Conservation (phyloP, 2,329 filamentous ascomycete species). For the Fusarium nisikadoi region DNA sequence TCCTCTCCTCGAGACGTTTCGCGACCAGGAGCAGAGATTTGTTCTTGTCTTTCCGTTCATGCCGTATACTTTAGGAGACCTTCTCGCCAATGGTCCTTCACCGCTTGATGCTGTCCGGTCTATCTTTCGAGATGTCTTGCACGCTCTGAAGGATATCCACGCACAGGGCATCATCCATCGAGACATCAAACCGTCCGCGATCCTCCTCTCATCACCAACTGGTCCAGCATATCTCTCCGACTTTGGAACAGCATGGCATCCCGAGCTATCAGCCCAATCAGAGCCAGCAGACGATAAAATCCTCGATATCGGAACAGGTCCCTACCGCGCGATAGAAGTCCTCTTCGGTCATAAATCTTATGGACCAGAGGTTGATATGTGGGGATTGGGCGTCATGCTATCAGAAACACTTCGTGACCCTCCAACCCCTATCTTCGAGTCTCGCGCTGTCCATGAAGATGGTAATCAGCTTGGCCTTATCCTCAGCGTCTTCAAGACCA, state of each 20-base stretch:
- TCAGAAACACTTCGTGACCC: constrained; percentile 74
- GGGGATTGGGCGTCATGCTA: constrained; percentile 86
- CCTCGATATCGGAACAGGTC: constrained; percentile 91
- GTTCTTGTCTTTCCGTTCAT: constrained; percentile 89
- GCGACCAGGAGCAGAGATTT: constrained; percentile 75
- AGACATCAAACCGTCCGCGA: constrained; percentile 92
- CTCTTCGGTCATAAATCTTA: constrained; percentile 87
- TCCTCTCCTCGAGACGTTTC: constrained; percentile 77
- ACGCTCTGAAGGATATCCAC: constrained; percentile 78
- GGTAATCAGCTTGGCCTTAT: constrained; percentile 93
- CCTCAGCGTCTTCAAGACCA: constrained; percentile 88
- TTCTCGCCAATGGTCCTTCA: constrained; percentile 65
- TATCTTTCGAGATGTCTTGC: constrained; percentile 74
- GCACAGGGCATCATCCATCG: constrained; percentile 83
- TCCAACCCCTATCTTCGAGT: constrained; percentile 80
- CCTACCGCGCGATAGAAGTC: constrained; percentile 89
- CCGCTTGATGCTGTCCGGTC: constrained; percentile 47
- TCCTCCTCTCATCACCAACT: constrained; percentile 74
- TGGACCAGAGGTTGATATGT: constrained; percentile 80
- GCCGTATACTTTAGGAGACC: constrained; percentile 74
- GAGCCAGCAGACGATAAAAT: constrained; percentile 81
- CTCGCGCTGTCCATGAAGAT: constrained; percentile 76
- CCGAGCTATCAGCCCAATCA: constrained; percentile 63
- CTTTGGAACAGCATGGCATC: constrained; percentile 91
- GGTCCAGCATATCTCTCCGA: constrained; percentile 86